Conservation (phyloP, 306 rosid species). For the Vigna radiata region DNA sequence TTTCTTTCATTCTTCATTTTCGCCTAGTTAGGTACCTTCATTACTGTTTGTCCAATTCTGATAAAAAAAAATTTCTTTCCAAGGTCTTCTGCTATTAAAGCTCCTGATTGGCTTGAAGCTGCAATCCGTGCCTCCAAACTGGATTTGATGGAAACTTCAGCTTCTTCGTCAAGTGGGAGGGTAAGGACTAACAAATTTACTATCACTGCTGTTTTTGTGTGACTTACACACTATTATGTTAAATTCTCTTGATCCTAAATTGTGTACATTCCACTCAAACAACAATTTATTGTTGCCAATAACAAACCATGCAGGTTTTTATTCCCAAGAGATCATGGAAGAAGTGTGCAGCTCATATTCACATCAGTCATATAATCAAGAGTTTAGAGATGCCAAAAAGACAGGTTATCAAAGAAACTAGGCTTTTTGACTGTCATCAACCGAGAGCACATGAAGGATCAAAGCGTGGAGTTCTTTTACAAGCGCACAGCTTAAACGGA, state of each 20-base stretch:
- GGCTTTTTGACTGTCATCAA: conserved; percentile 42
- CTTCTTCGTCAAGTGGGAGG: conserved; percentile 43
- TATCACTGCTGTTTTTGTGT: neutral
- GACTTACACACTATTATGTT: neutral
- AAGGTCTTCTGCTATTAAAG: conserved; percentile 45
- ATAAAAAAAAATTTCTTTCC: too few species aligned
- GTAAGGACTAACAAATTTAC: conserved; percentile 28
- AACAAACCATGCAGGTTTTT: conserved; percentile 45
- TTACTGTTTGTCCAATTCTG: conserved; percentile 31
- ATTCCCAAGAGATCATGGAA: conserved; percentile 51
- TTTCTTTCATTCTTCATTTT: conserved; percentile 34
- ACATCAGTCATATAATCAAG: conserved; percentile 65
- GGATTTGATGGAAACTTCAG: conserved; percentile 24
- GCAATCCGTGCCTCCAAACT: conserved; percentile 42
- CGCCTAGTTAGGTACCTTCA: conserved; percentile 11
- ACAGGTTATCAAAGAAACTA: conserved; percentile 24
- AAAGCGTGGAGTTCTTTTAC: conserved; percentile 45
- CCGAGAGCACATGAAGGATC: conserved; percentile 50
- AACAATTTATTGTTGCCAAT: conserved; percentile 17
- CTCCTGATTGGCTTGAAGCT: conserved; percentile 42
- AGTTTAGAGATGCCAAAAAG: conserved; percentile 47
- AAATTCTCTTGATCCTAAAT: neutral
- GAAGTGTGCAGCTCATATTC: conserved; percentile 74
- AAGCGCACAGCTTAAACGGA: conserved; percentile 38
- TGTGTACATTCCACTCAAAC: conserved; percentile 5